These are phyloP conservation scores for Nectriaceae sp. DNA, from an alignment of 2,329 filamentous ascomycete genomes.

Conservation along the genomic window DNA sequence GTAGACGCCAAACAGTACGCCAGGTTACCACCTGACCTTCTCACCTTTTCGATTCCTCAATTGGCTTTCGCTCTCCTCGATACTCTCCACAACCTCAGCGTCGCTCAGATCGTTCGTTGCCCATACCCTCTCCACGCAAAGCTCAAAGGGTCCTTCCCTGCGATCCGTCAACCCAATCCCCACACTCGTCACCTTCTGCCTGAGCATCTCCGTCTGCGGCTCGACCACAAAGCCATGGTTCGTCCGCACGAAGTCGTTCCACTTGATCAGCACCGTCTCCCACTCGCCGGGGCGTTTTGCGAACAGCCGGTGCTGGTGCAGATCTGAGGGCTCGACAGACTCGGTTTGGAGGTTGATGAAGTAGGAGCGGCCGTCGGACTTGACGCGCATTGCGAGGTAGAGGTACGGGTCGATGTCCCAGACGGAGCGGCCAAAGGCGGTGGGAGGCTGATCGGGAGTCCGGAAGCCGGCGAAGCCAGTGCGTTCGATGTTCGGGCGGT, in stretches of 20 bases:
- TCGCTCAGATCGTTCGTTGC: conserved; percentile 67
- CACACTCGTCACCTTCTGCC: conserved; percentile 81
- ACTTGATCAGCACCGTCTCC: conserved; percentile 93
- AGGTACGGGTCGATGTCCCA: conserved; percentile 91
- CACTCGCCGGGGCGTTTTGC: conserved; percentile 78
- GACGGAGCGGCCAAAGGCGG: conserved; percentile 80
- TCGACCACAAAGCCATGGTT: conserved; percentile 92
- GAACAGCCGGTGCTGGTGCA: conserved; percentile 92
- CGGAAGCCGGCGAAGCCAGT: conserved; percentile 90
- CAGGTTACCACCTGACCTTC: conserved; percentile 40
- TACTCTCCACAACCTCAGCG: conserved; percentile 16
- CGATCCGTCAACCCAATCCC: conserved; percentile 90
- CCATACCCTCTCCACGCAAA: conserved; percentile 86
- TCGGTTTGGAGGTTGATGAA: conserved; percentile 96
- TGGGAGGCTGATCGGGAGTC: conserved; percentile 73
- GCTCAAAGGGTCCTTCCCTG: conserved; percentile 82
- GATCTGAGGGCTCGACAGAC: conserved; percentile 87
- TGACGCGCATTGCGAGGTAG: conserved; percentile 85
- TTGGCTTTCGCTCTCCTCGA: conserved; percentile 30
- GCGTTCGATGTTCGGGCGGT: conserved; percentile 73
- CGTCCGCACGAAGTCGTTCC: conserved; percentile 91
- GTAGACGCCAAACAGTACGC: too few relatives aligned
- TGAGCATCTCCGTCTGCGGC: conserved; percentile 86
- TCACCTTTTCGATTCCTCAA: conserved; percentile 41
- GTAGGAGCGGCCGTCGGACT: conserved; percentile 89